Conservation (phyloP, 1,139 yeast species). For the Meyerozyma carpophila region DNA sequence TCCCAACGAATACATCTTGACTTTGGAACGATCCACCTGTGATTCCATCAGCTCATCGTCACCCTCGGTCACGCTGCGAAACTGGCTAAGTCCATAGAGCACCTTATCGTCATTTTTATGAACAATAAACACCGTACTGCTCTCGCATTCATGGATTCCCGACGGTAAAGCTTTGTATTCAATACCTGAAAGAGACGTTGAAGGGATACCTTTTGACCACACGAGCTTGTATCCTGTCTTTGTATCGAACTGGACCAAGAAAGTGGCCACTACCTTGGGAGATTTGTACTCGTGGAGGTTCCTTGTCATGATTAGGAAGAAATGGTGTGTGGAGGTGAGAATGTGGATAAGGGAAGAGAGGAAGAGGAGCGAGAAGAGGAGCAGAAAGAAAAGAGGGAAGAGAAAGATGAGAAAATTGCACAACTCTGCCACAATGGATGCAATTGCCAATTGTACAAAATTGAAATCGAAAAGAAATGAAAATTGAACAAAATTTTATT, state of each 20-base stretch:
- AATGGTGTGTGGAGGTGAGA: not conserved
- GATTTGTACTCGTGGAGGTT: constrained; percentile 8
- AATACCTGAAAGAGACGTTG: constrained; percentile 30
- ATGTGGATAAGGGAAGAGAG: not conserved
- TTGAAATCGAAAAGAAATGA: too few species aligned
- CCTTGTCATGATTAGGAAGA: not conserved
- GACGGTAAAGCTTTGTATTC: constrained; percentile 80
- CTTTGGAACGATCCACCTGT: constrained; percentile 40
- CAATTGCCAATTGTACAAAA: too few species aligned
- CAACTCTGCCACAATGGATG: too few species aligned
- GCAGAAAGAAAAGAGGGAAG: not conserved
- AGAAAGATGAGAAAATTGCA: not conserved
- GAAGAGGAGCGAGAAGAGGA: not conserved
- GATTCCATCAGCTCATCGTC: constrained; percentile 6
- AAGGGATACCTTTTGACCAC: constrained; percentile 39
- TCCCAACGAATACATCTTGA: constrained; percentile 64
- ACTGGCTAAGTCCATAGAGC: constrained; percentile 35
- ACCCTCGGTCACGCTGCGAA: constrained; percentile 22
- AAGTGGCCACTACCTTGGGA: constrained; percentile 43
- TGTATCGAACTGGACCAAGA: constrained; percentile 60
- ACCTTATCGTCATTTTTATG: constrained; percentile 22
- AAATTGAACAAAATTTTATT: too few species aligned
- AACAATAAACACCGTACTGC: constrained; percentile 40
- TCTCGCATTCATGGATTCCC: constrained; percentile 63
- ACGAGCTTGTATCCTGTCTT: constrained; percentile 55